Conservation (phyloP, 202 grass and related monocot genomes). For the Dendrocalamus latiflorus region DNA sequence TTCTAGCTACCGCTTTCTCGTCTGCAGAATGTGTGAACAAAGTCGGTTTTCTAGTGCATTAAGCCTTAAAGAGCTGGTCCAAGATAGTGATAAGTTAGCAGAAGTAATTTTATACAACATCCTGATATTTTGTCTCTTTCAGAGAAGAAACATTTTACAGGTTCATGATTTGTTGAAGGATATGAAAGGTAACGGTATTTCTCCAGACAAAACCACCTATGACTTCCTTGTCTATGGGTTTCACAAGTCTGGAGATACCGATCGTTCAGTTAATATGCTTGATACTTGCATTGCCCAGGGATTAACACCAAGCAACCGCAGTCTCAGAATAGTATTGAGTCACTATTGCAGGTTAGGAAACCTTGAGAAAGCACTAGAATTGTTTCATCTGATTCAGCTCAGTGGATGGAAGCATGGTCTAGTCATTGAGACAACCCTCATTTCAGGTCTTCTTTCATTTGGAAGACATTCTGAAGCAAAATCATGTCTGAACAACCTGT, state of each 20-base stretch:
- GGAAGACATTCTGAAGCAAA: no score
- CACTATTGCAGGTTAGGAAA: conserved; percentile 55
- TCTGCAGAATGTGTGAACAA: no score
- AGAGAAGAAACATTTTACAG: conserved; percentile 40
- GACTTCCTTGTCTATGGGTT: conserved; percentile 85
- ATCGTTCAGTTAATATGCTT: conserved; percentile 54
- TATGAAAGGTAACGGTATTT: conserved; percentile 48
- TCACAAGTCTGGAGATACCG: conserved; percentile 57
- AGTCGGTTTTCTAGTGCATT: conserved; percentile 44
- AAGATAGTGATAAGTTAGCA: conserved; percentile 33
- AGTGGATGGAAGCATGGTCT: conserved; percentile 65
- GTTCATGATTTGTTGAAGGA: conserved; percentile 57
- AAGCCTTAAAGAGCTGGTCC: conserved; percentile 48
- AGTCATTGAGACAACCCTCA: conserved; percentile 46
- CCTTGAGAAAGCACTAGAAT: conserved; percentile 63
- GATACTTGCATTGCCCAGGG: conserved; percentile 61
- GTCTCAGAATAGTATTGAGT: conserved; percentile 73
- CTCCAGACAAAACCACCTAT: conserved; percentile 66
- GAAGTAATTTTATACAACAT: conserved; percentile 57
- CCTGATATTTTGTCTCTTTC: no score
- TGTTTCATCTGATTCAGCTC: conserved; percentile 53
- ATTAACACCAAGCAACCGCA: conserved; percentile 67
- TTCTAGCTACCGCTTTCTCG: no score
- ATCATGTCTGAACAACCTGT: conserved; percentile 48
- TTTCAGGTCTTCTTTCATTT: conserved; percentile 48